These are phyloP conservation scores for Zizania latifolia DNA, from an alignment of 176 grass and related monocot species.

Conservation along the genomic window DNA sequence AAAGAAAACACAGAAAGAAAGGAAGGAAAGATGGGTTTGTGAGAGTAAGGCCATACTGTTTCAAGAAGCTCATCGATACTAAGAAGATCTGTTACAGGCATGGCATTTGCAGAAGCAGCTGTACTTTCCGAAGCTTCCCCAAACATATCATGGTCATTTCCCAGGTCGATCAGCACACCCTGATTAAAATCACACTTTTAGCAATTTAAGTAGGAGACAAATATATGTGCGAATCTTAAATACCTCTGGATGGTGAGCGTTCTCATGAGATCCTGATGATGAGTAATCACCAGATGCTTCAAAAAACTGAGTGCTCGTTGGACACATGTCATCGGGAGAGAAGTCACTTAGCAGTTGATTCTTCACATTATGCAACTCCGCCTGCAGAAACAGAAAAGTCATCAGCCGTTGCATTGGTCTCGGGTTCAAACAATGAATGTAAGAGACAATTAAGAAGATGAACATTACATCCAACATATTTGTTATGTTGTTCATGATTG, in stretches of 20 bases:
- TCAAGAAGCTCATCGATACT: constrained; percentile 85
- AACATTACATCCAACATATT: constrained; percentile 75
- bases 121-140: constrained; percentile 66
- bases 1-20: not conserved
- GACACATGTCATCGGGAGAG: constrained; percentile 86
- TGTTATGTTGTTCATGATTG: constrained; percentile 70
- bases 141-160: constrained; percentile 64
- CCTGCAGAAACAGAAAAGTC: constrained; percentile 47
- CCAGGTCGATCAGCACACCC: constrained; percentile 43
- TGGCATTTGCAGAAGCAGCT: constrained; percentile 32
- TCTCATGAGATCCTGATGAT: constrained; percentile 39
- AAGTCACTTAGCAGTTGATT: constrained; percentile 80
- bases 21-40: not conserved
- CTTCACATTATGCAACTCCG: constrained; percentile 66
- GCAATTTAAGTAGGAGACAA: not conserved
- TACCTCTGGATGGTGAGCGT: constrained; percentile 48
- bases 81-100: constrained; percentile 58
- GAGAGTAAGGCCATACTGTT: constrained; percentile 46
- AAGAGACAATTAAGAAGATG: constrained; percentile 16
- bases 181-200: constrained; percentile 16
- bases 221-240: constrained; percentile 10
- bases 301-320: constrained; percentile 60
- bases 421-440: constrained; percentile 5
- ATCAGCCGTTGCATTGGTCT: constrained; percentile 23
- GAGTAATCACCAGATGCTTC: constrained; percentile 40